Percentiles rank a stretch among this genome's conserved stretches.
Evolutionary conservation across 768 basidiomycete species (phyloP).

Genomic region (Lactarius hengduanensis): DNA sequence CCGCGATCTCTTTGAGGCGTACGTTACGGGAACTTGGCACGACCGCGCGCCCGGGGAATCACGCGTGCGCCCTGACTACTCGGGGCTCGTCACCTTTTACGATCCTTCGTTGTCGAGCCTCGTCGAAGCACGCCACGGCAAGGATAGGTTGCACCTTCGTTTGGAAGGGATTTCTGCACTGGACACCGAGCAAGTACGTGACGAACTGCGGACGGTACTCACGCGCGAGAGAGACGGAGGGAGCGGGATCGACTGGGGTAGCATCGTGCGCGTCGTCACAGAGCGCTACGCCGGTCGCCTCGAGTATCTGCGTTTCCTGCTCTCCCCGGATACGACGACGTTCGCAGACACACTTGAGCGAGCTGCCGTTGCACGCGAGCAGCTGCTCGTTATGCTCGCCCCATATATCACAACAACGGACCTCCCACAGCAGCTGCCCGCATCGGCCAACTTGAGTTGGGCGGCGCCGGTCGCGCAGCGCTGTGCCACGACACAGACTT

Average conservation of each 20-base stretch:
- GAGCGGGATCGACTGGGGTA: slow-evolving; percentile 46
- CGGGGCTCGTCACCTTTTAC: slow-evolving; percentile 45
- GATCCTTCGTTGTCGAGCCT: slow-evolving; percentile 42
- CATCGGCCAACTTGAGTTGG: slow-evolving; percentile 20
- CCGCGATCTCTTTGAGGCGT: slow-evolving; percentile 24
- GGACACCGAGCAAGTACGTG: slow-evolving; percentile 31
- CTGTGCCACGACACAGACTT: slow-evolving; percentile 24
- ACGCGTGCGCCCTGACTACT: slow-evolving; percentile 43
- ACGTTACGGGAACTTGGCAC: slow-evolving; percentile 43
- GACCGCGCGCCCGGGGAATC: slow-evolving; percentile 45
- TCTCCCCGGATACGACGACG: slow-evolving; percentile 31
- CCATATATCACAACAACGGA: slow-evolving; percentile 34
- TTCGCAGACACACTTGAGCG: slow-evolving; percentile 9
- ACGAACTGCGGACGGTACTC: slow-evolving; percentile 34
- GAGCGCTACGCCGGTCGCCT: slow-evolving; percentile 46
- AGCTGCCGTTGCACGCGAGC: slow-evolving; percentile 16
- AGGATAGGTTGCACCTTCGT: slow-evolving; percentile 40
- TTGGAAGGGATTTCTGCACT: slow-evolving; percentile 34
- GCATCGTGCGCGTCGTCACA: slow-evolving; percentile 39
- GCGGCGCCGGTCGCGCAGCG: slow-evolving; percentile 21
- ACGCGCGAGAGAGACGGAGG: slow-evolving; percentile 16
- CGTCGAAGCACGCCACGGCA: slow-evolving; percentile 33
- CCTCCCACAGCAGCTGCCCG: slow-evolving; percentile 1
- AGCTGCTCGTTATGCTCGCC: slow-evolving; percentile 29
- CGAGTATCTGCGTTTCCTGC: slow-evolving; percentile 40